Conservation (phyloP, 2,329 filamentous ascomycete species). For the Chrysoporthe cubensis region DNA sequence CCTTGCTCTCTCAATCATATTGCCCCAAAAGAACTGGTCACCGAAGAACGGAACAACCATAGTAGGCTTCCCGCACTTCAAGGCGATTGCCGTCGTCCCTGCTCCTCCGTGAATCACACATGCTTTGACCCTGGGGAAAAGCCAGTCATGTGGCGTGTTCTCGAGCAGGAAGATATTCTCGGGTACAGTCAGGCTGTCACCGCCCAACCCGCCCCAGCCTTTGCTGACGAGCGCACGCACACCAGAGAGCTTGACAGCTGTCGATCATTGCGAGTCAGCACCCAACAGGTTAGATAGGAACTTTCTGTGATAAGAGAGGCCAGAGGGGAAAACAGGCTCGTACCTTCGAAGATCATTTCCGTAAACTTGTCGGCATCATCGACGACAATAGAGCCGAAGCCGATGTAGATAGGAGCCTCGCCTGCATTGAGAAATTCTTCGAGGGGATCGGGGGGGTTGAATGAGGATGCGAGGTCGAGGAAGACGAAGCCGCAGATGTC, state of each 20-base stretch:
- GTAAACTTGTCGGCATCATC: slow-evolving; percentile 73
- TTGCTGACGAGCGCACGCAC: slow-evolving; percentile 74
- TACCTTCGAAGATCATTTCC: slow-evolving; percentile 65
- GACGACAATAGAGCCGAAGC: slow-evolving; percentile 77
- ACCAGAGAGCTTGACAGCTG: slow-evolving; percentile 64
- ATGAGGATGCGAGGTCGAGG: slow-evolving; percentile 67
- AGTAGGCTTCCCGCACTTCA: slow-evolving; percentile 72
- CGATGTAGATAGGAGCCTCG: slow-evolving; percentile 70
- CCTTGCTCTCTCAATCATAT: slow-evolving; percentile 65
- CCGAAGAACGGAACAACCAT: slow-evolving; percentile 82
- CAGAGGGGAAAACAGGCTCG: background rate
- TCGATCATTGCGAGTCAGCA: background rate
- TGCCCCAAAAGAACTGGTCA: slow-evolving; percentile 79
- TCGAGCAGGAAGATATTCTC: slow-evolving; percentile 73
- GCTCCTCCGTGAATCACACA: slow-evolving; percentile 80
- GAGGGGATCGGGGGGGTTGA: slow-evolving; percentile 60
- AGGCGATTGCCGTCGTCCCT: slow-evolving; percentile 74
- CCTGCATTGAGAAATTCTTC: slow-evolving; percentile 58
- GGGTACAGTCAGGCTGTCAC: slow-evolving; percentile 53
- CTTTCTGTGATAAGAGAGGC: background rate
- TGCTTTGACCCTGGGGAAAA: slow-evolving; percentile 68
- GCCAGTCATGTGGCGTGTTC: slow-evolving; percentile 77
- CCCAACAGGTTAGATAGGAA: background rate
- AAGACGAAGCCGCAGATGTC: slow-evolving; percentile 81
- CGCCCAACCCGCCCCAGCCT: slow-evolving; percentile 74